Percentiles rank a stretch among this genome's conserved stretches.
These are phyloP conservation scores for Xylaria venustula DNA, from an alignment of 495 filamentous ascomycete species.

Conservation along the genomic window DNA sequence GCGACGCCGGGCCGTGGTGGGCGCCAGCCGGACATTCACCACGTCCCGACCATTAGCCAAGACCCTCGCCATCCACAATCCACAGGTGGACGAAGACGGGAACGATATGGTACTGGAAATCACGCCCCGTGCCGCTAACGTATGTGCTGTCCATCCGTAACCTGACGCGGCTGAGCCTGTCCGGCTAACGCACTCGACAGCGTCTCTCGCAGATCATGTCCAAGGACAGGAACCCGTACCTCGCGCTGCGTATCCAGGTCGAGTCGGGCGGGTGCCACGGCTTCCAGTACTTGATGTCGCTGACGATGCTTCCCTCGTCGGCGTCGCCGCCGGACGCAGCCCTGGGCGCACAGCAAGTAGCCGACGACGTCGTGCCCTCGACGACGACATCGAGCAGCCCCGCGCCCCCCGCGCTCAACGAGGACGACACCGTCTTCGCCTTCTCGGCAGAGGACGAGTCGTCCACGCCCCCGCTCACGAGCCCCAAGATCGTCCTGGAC, in stretches of 20 bases:
- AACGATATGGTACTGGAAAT: slow-evolving; percentile 77
- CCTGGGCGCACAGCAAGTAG: no score
- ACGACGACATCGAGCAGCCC: slow-evolving; percentile 18
- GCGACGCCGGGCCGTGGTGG: not conserved
- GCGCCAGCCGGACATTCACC: slow-evolving; percentile 28
- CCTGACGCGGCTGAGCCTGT: no score
- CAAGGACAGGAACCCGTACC: slow-evolving; percentile 74
- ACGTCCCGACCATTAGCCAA: slow-evolving; percentile 25
- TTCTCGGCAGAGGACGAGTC: slow-evolving; percentile 24
- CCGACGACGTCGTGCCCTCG: slow-evolving; percentile 22
- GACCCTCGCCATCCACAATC: slow-evolving; percentile 57
- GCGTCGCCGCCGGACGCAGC: not conserved
- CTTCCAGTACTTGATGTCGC: slow-evolving; percentile 94
- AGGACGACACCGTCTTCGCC: slow-evolving; percentile 74
- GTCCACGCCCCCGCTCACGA: slow-evolving; percentile 16
- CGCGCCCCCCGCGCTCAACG: slow-evolving; percentile 32
- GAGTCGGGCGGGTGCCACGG: slow-evolving; percentile 94
- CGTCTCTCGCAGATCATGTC: slow-evolving; percentile 70
- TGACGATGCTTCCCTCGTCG: slow-evolving; percentile 55
- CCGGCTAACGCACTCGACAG: no score
- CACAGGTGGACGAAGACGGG: slow-evolving; percentile 72
- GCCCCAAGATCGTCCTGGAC: slow-evolving; percentile 86
- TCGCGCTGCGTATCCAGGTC: slow-evolving; percentile 85
- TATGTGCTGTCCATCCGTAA: slow-evolving; percentile 44
- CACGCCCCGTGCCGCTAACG: slow-evolving; percentile 75